Evolutionary conservation across 164 flowering plant genomes (phyloP).

Genomic region (Stephania cephalantha): DNA sequence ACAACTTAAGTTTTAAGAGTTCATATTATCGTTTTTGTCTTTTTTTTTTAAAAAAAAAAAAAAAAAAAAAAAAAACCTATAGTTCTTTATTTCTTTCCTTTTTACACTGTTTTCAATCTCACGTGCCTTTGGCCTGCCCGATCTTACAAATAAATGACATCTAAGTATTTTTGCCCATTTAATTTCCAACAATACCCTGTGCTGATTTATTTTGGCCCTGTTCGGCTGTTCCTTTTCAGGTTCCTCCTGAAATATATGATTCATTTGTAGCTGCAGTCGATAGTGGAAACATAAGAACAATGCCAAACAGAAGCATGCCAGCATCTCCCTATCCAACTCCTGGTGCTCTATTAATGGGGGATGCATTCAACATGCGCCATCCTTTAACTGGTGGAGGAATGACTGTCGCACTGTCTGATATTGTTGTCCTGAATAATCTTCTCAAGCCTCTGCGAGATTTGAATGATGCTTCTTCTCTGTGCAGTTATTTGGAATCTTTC

Average conservation of each 20-base stretch:
- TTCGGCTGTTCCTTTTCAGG: constrained; percentile 26
- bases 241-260: constrained; percentile 56
- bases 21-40: neutral
- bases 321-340: constrained; percentile 88
- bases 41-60: too few relatives aligned
- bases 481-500: constrained; percentile 73
- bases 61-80: too few relatives aligned
- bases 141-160: neutral
- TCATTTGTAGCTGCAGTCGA: constrained; percentile 73
- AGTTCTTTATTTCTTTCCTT: too few relatives aligned
- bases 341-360: constrained; percentile 87
- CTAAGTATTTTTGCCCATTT: neutral
- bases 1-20: neutral
- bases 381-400: constrained; percentile 95
- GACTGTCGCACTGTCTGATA: constrained; percentile 89
- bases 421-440: constrained; percentile 72
- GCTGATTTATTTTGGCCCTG: neutral
- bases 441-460: constrained; percentile 65
- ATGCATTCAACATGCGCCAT: constrained; percentile 92
- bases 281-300: constrained; percentile 71
- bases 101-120: too few relatives aligned
- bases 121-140: neutral
- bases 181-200: neutral
- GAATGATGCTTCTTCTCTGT: constrained; percentile 62
- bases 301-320: constrained; percentile 98